Percentiles rank a stretch among this genome's conserved stretches.
Conservation (phyloP, 192 early-diverging fungal genomes). For the Umbelopsis sp. region DNA sequence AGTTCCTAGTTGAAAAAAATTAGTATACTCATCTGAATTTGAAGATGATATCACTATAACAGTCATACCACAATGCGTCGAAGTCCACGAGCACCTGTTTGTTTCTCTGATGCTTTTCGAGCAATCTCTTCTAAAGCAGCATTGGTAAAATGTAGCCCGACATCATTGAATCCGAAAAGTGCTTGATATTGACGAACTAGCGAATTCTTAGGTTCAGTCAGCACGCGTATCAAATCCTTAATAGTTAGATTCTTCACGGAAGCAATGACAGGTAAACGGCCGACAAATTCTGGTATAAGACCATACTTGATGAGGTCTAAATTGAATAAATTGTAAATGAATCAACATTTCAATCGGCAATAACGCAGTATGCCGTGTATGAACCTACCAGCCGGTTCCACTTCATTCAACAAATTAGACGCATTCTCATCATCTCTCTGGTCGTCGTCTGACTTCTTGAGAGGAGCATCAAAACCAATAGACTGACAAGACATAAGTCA, state of each 20-base stretch:
- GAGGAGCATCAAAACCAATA: slow-evolving; percentile 74
- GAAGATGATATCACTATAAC: background rate
- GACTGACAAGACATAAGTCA: slow-evolving; percentile 37
- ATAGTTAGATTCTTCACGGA: slow-evolving; percentile 68
- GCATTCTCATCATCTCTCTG: slow-evolving; percentile 35
- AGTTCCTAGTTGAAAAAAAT: slow-evolving; percentile 54
- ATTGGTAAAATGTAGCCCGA: slow-evolving; percentile 73
- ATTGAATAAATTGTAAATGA: background rate
- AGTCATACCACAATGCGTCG: slow-evolving; percentile 77
- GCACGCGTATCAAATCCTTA: slow-evolving; percentile 71
- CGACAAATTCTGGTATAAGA: slow-evolving; percentile 89
- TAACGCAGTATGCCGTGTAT: background rate
- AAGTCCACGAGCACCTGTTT: slow-evolving; percentile 87
- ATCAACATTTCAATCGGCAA: background rate
- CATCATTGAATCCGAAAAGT: slow-evolving; percentile 67
- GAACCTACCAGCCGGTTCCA: slow-evolving; percentile 26
- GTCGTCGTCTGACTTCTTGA: slow-evolving; percentile 6
- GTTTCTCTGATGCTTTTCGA: slow-evolving; percentile 72
- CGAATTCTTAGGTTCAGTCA: slow-evolving; percentile 84
- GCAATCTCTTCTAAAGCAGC: slow-evolving; percentile 74
- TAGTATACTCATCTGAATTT: background rate
- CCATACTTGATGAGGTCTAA: slow-evolving; percentile 84
- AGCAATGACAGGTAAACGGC: slow-evolving; percentile 84
- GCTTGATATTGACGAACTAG: slow-evolving; percentile 81
- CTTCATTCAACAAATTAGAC: slow-evolving; percentile 21